Conservation (phyloP, 805 yeast genomes). For the Candida nonsorbophila region DNA sequence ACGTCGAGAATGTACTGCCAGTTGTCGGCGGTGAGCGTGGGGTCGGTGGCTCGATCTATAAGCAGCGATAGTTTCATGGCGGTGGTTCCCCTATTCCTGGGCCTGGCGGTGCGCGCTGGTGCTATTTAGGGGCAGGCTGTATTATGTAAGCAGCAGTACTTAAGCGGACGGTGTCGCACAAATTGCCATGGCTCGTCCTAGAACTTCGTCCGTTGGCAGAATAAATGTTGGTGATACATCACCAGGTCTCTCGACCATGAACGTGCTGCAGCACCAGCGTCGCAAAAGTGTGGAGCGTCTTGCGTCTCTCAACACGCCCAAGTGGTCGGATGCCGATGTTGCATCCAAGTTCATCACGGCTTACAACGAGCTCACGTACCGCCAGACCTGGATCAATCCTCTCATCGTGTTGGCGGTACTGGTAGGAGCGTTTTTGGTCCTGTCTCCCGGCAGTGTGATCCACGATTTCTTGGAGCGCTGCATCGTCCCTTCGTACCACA, state of each 20-base stretch:
- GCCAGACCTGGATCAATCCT: slow-evolving; percentile 74
- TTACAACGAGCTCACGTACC: slow-evolving; percentile 50
- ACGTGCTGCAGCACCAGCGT: no score
- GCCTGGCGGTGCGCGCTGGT: no score
- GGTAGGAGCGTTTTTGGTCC: slow-evolving; percentile 42
- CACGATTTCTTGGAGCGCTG: slow-evolving; percentile 58
- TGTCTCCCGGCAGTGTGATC: slow-evolving; percentile 52
- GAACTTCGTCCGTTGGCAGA: slow-evolving; percentile 71
- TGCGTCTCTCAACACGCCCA: no score
- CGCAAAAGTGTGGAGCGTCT: no score
- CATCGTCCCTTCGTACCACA: slow-evolving; percentile 59
- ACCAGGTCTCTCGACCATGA: slow-evolving; percentile 64
- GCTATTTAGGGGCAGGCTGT: no score
- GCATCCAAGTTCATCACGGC: no score
- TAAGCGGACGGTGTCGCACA: neutral
- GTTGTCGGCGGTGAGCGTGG: slow-evolving; percentile 35
- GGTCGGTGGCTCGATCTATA: slow-evolving; percentile 35
- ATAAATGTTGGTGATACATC: slow-evolving; percentile 72
- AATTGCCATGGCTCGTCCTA: slow-evolving; percentile 18
- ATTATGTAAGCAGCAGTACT: no score
- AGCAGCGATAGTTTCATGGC: slow-evolving; percentile 15
- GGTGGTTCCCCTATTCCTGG: no score
- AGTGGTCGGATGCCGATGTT: no score
- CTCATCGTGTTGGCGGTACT: slow-evolving; percentile 40
- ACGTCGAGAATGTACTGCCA: slow-evolving; percentile 42